Evolutionary conservation across 306 rosid genomes (phyloP).

Genomic region (Potentilla sterilis): DNA sequence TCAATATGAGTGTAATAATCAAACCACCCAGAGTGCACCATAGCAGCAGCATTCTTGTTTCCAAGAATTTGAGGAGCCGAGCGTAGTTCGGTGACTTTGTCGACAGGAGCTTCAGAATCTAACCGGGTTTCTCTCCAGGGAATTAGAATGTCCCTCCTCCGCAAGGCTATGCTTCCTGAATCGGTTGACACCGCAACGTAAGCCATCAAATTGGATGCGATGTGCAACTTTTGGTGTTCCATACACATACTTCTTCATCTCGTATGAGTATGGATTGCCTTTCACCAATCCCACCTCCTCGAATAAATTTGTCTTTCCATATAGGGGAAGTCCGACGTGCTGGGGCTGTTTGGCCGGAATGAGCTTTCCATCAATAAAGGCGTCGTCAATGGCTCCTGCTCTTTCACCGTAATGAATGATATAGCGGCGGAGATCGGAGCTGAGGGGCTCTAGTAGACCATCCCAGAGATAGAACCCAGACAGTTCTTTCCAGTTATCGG

Average conservation of each 20-base stretch:
- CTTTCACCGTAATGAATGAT: constrained; percentile 58
- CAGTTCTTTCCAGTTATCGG: constrained; percentile 32
- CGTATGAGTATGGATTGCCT: constrained; percentile 16
- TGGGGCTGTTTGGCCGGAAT: neutral
- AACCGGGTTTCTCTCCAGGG: too few species aligned
- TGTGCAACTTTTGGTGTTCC: too few species aligned
- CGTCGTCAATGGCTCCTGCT: constrained; percentile 58
- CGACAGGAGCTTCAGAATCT: too few species aligned
- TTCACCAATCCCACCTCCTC: constrained; percentile 37
- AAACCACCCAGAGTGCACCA: neutral
- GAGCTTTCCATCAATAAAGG: constrained; percentile 29
- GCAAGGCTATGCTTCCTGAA: too few species aligned
- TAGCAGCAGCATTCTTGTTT: neutral
- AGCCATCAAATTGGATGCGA: too few species aligned
- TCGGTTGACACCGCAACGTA: too few species aligned
- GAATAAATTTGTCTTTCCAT: constrained; percentile 40
- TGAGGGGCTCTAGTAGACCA: constrained; percentile 39
- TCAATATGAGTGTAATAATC: neutral
- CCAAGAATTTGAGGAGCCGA: neutral
- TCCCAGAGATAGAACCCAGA: constrained; percentile 42
- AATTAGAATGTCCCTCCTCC: too few species aligned
- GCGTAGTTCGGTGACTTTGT: neutral
- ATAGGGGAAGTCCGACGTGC: constrained; percentile 25
- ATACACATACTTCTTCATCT: too few species aligned
- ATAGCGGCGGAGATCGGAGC: constrained; percentile 45